phyloP scores from a whole-genome alignment of 2,329 filamentous ascomycete genomes.

The Leptographium lundbergii region DNA sequence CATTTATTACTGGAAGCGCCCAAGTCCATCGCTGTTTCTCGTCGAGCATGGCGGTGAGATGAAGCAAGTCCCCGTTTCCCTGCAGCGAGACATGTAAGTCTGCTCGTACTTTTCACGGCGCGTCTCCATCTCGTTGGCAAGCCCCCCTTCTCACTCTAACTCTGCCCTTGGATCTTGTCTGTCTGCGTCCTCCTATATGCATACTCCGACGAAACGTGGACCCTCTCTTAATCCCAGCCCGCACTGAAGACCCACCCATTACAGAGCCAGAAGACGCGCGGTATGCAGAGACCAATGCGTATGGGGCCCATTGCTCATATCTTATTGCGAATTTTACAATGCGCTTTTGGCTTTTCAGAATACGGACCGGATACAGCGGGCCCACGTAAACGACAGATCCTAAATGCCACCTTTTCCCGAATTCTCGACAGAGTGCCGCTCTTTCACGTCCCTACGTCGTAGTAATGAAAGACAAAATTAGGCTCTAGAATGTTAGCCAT shows the following conservation, averaged over 20 bases:
- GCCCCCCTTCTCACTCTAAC: neutral
- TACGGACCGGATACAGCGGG: neutral
- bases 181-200: neutral
- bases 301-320: neutral
- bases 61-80: neutral
- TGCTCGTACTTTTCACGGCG: neutral
- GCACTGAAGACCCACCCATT: neutral
- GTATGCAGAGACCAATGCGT: neutral
- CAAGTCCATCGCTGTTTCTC: neutral
- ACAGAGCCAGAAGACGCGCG: neutral
- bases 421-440: neutral
- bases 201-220: neutral
- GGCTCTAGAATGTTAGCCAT: neutral
- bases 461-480: too few species aligned
- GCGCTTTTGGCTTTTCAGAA: neutral
- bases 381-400: neutral
- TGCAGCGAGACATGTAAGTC: neutral
- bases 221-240: neutral
- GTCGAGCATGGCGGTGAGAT: neutral
- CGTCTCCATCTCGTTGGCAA: neutral
- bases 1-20: neutral
- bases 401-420: neutral
- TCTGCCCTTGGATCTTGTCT: neutral
- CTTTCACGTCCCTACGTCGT: neutral
- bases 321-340: neutral